Percentiles rank a stretch among this genome's conserved stretches.
These are phyloP conservation scores for Pichia sp. DNA, from an alignment of 1,139 yeast species.

Conservation along the genomic window DNA sequence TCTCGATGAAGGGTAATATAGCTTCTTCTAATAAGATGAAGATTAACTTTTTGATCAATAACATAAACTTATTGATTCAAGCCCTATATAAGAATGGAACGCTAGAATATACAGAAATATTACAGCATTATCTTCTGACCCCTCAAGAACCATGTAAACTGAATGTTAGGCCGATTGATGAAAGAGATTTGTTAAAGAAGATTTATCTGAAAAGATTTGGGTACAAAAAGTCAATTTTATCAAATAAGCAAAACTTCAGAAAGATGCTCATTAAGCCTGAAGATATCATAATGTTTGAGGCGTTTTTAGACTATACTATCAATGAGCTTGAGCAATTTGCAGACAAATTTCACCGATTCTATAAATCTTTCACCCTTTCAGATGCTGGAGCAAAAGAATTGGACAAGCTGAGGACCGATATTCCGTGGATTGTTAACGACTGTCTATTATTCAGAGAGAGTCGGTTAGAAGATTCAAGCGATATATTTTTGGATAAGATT, in stretches of 20 bases:
- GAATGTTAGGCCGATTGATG: constrained; percentile 4
- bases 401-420: constrained; percentile 9
- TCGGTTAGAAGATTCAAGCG: constrained; percentile 11
- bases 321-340: constrained; percentile 37
- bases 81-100: constrained; percentile 22
- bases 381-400: constrained; percentile 38
- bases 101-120: constrained; percentile 5
- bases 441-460: constrained; percentile 4
- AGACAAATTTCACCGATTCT: constrained; percentile 29
- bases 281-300: constrained; percentile 43
- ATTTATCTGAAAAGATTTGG: constrained; percentile 27
- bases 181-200: constrained; percentile 27
- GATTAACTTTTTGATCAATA: constrained; percentile 17
- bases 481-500: constrained; percentile 18
- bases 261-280: constrained; percentile 21
- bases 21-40: constrained; percentile 29
- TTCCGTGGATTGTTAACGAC: constrained; percentile 4
- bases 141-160: constrained; percentile 6
- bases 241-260: constrained; percentile 1
- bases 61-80: constrained; percentile 23
- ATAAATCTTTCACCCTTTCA: constrained; percentile 36
- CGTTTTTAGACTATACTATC: constrained; percentile 46
- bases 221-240: constrained; percentile 20
- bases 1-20: constrained; percentile 23
- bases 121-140: constrained; percentile 6